A percentile compares a stretch with the other conserved stretches of the same genome.
phyloP scores from a whole-genome alignment of 345 rosid genomes.

The Hirschfeldia incana region DNA sequence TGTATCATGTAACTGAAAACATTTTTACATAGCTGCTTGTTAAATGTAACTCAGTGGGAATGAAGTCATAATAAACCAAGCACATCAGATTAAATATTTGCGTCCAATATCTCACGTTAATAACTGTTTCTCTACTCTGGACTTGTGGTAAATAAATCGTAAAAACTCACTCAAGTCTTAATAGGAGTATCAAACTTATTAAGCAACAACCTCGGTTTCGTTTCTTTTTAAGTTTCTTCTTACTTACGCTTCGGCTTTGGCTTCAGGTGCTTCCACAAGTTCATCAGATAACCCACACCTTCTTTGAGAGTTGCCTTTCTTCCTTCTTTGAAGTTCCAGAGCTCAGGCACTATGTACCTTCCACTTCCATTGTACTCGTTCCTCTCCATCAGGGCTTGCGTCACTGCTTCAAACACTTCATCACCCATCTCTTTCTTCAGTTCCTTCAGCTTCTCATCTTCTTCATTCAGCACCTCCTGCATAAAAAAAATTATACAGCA shows the following conservation, averaged over 20 bases:
- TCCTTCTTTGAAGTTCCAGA: slow-evolving; percentile 53
- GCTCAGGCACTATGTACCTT: slow-evolving; percentile 53
- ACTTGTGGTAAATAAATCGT: background rate
- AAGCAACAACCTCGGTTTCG: background rate
- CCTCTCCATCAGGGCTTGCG: slow-evolving; percentile 47
- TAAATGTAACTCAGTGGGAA: background rate
- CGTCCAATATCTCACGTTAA: background rate
- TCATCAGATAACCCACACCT: slow-evolving; percentile 39
- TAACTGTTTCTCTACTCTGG: background rate
- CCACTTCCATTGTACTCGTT: slow-evolving; percentile 61
- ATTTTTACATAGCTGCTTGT: background rate
- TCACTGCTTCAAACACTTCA: slow-evolving; percentile 52
- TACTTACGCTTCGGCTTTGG: slow-evolving; percentile 22
- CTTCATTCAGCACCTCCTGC: slow-evolving; percentile 53
- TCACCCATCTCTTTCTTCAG: slow-evolving; percentile 52
- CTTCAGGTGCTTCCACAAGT: slow-evolving; percentile 13
- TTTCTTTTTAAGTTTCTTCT: background rate
- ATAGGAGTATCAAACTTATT: background rate
- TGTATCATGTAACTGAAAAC: background rate
- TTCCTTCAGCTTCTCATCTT: slow-evolving; percentile 52
- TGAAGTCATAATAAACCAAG: background rate
- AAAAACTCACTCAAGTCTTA: background rate
- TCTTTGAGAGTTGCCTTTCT: slow-evolving; percentile 56
- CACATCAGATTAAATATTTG: background rate
- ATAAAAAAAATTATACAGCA: background rate